Conservation (phyloP, 805 yeast species). For the Candida multigemmis region DNA sequence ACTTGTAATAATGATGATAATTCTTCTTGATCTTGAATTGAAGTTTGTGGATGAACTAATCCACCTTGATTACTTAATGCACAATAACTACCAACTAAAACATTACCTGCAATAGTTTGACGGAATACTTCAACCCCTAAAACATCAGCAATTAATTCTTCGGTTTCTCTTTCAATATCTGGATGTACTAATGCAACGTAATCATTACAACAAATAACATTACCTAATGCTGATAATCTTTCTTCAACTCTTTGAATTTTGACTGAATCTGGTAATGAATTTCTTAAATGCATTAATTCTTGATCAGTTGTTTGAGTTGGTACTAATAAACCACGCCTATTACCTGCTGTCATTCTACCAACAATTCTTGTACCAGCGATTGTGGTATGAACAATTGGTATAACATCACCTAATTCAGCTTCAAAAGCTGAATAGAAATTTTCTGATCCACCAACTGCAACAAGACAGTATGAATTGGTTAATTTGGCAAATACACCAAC, state of each 20-base stretch:
- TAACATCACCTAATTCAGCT: slow-evolving; percentile 92
- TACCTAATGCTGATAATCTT: slow-evolving; percentile 92
- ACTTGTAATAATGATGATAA: slow-evolving; percentile 90
- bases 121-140: slow-evolving; percentile 98
- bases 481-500: slow-evolving; percentile 92
- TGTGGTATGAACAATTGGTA: slow-evolving; percentile 95
- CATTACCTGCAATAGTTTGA: slow-evolving; percentile 98
- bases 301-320: slow-evolving; percentile 98
- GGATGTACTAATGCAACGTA: slow-evolving; percentile 99
- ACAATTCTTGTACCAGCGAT: slow-evolving; percentile 97
- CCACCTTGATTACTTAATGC: slow-evolving; percentile 96
- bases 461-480: slow-evolving; percentile 93
- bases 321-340: slow-evolving; percentile 92
- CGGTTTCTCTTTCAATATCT: slow-evolving; percentile 98
- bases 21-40: slow-evolving; percentile 97
- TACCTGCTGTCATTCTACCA: slow-evolving; percentile 98
- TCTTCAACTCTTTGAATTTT: slow-evolving; percentile 98
- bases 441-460: slow-evolving; percentile 93
- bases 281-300: slow-evolving; percentile 94
- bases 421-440: slow-evolving; percentile 86
- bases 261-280: slow-evolving; percentile 89
- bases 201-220: slow-evolving; percentile 97
- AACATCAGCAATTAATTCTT: slow-evolving; percentile 95
- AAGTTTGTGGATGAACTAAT: slow-evolving; percentile 94
- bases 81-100: slow-evolving; percentile 94